Percentiles rank a stretch among this genome's conserved stretches.
phyloP scores from a whole-genome alignment of 2,329 filamentous ascomycete genomes.

The Scleromitrula shiraiana region DNA sequence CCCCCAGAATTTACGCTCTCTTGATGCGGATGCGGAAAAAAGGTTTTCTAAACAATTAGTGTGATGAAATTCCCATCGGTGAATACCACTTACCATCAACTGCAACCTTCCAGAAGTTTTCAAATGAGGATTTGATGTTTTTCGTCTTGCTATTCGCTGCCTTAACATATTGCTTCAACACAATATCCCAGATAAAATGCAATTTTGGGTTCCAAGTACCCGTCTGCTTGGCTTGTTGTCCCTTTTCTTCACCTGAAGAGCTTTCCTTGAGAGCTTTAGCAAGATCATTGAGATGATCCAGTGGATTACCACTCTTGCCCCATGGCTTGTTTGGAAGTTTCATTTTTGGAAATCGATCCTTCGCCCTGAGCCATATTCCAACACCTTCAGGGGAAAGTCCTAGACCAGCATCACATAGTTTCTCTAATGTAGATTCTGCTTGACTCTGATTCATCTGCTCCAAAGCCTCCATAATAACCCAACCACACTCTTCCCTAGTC shows the following conservation, averaged over 20 bases:
- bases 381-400: slow-evolving; percentile 81
- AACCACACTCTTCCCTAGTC: slow-evolving; percentile 82
- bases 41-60: slow-evolving; percentile 55
- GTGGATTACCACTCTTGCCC: slow-evolving; percentile 58
- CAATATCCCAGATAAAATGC: slow-evolving; percentile 80
- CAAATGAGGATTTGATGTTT: slow-evolving; percentile 41
- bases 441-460: slow-evolving; percentile 49
- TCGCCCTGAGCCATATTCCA: slow-evolving; percentile 73
- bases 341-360: slow-evolving; percentile 54
- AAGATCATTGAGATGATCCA: slow-evolving; percentile 62
- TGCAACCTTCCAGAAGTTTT: slow-evolving; percentile 76
- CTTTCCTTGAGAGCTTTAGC: slow-evolving; percentile 74
- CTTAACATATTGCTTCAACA: slow-evolving; percentile 50
- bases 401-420: slow-evolving; percentile 55
- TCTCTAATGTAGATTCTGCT: slow-evolving; percentile 53
- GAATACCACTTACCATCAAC: slow-evolving; percentile 64
- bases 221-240: slow-evolving; percentile 39
- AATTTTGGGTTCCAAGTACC: slow-evolving; percentile 73
- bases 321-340: slow-evolving; percentile 64
- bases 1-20: slow-evolving; percentile 86
- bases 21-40: slow-evolving; percentile 73
- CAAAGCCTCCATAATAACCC: slow-evolving; percentile 68
- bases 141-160: slow-evolving; percentile 26
- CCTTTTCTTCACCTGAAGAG: slow-evolving; percentile 42
- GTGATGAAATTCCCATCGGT: background rate